Base-by-base conservation (phyloP, 163 green algal species). In the Scenedesmus sp. region DNA sequence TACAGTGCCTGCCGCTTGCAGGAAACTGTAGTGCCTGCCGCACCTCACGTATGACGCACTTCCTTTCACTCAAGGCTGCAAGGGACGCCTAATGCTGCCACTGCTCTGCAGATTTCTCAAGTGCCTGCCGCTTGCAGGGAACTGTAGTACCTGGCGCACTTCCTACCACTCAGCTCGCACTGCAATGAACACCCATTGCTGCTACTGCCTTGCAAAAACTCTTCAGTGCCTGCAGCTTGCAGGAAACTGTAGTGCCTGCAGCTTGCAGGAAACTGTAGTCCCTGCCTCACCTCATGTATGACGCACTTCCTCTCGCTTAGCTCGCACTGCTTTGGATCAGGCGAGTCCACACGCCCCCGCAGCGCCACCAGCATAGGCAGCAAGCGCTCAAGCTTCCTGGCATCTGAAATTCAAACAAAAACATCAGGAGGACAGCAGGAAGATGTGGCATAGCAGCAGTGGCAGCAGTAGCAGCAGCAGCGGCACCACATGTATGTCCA, bases 341-440 rank as follows among this genome's bases (percentile, higher is more conserved):
- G 70, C 10, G 92, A 94, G 52, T 87, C 93, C 6, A 97, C 94
- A 1, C 95, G 91, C n/a, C 96, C 96, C 20, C 94, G 95, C 57
- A 97, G 91, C 26, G 96, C 96, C 1, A 96, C 90, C 13, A 97
- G 77, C 60, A 95, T 16, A 0, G 94, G 95, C 57, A 97, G 81
- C 79, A 96, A 54, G 0, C 79, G n/a, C 66, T 93, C 91, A 7
- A 96, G 74, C 70, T 93, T 86, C 52, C 93, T 91, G 20, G 95
- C 85, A 20, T 96, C 94, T 96, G 92, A 64, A n/a, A 52, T 1
- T 13, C 70, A 15, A 1, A 79, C 84, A 46, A 59, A 20, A 46
- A 2, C 15, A 10, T 6, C 54, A 60, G 46, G 18, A 86, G 18
- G 8, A 56, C 26, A 54, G 86, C 66, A 85, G 81, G 15, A 46